Conservation (phyloP, 2,329 filamentous ascomycete genomes). For the Exophiala oligosperma region DNA sequence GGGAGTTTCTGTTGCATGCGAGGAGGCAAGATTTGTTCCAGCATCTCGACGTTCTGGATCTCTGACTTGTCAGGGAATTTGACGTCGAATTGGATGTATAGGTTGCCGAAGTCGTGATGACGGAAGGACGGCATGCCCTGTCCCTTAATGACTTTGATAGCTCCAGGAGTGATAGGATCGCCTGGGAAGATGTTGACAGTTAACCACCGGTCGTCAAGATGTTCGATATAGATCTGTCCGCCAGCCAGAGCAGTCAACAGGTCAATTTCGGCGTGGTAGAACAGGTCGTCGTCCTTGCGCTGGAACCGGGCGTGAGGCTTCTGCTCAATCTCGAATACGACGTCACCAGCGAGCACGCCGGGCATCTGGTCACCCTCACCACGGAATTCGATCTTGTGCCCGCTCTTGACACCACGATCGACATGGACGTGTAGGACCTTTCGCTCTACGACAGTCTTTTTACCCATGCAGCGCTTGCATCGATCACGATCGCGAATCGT, state of each 20-base stretch:
- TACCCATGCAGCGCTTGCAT: slow-evolving; percentile 94
- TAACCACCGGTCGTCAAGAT: slow-evolving; percentile 96
- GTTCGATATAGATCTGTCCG: slow-evolving; percentile 88
- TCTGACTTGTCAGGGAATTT: slow-evolving; percentile 85
- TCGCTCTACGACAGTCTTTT: slow-evolving; percentile 96
- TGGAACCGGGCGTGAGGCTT: slow-evolving; percentile 97
- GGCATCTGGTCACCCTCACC: slow-evolving; percentile 96
- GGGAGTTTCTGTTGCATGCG: slow-evolving; percentile 65
- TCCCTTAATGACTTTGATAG: slow-evolving; percentile 89
- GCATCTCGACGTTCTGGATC: slow-evolving; percentile 70
- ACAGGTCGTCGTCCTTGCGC: slow-evolving; percentile 91
- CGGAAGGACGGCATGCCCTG: slow-evolving; percentile 97
- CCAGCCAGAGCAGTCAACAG: slow-evolving; percentile 92
- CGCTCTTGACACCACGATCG: slow-evolving; percentile 88
- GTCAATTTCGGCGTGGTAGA: slow-evolving; percentile 94
- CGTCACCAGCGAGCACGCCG: slow-evolving; percentile 89
- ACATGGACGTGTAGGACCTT: slow-evolving; percentile 99
- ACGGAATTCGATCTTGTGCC: slow-evolving; percentile 95
- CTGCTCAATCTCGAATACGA: slow-evolving; percentile 98
- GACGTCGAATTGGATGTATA: slow-evolving; percentile 96
- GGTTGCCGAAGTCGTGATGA: slow-evolving; percentile 92
- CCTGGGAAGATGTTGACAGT: slow-evolving; percentile 89
- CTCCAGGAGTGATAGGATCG: slow-evolving; percentile 86
- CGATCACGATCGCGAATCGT: slow-evolving; percentile 95
- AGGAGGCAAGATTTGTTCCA: slow-evolving; percentile 82